Conservation (phyloP, 306 rosid genomes). For the Acacia crassicarpa region DNA sequence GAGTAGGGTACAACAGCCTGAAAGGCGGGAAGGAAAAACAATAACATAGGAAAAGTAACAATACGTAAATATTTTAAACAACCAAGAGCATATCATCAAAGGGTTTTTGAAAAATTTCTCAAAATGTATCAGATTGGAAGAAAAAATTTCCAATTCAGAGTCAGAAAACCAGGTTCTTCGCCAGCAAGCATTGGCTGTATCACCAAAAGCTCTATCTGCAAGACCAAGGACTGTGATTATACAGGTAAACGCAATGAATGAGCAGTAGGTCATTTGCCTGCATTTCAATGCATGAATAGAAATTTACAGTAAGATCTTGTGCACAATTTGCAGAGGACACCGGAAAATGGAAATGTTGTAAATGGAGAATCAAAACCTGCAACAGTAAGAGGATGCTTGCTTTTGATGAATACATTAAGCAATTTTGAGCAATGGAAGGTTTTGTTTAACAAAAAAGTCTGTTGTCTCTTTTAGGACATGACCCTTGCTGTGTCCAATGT, state of each 20-base stretch:
- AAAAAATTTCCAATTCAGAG: slow-evolving; percentile 92
- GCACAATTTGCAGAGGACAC: slow-evolving; percentile 80
- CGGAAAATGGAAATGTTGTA: slow-evolving; percentile 80
- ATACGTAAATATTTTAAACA: neutral
- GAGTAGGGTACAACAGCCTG: neutral
- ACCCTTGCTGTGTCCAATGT: slow-evolving; percentile 71
- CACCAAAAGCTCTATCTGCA: slow-evolving; percentile 79
- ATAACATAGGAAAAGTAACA: neutral
- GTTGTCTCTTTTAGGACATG: slow-evolving; percentile 62
- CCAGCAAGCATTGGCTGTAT: slow-evolving; percentile 94
- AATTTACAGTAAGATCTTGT: slow-evolving; percentile 29
- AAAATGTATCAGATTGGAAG: slow-evolving; percentile 73
- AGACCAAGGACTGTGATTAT: slow-evolving; percentile 80
- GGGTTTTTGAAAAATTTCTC: slow-evolving; percentile 21
- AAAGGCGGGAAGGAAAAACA: neutral
- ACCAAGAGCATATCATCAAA: neutral
- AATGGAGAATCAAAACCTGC: slow-evolving; percentile 74
- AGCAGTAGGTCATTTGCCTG: slow-evolving; percentile 23
- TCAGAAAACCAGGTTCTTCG: slow-evolving; percentile 99
- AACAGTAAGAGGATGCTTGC: slow-evolving; percentile 52
- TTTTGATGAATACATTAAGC: slow-evolving; percentile 28
- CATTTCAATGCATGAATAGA: slow-evolving; percentile 20
- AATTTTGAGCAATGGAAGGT: neutral
- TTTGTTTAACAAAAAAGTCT: slow-evolving; percentile 23
- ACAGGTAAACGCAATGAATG: slow-evolving; percentile 60